Base-by-base conservation (phyloP, 345 rosid genomes). In the Hypericum perforatum region DNA sequence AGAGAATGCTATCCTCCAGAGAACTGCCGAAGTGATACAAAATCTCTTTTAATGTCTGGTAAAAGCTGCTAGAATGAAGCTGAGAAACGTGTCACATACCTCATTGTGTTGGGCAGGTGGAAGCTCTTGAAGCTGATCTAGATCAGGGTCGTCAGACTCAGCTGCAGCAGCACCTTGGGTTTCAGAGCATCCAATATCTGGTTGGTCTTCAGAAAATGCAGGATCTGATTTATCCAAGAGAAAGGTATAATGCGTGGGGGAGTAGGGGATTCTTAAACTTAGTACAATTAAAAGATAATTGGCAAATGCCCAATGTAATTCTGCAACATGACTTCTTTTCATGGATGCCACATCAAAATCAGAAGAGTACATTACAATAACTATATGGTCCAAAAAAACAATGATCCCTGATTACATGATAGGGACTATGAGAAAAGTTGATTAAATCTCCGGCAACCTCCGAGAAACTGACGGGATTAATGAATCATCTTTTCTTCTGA, bases 31-130 rank as follows among this genome's bases (percentile, higher is more conserved):
- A 58, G 36, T 41, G 29, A 16, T 32, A 62, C 37, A 8, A 13
- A 63, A 57, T 29, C 0, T 29, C 42, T 7, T 43, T 10, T 52
- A 41, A 39, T 22, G 43, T 44, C 51, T 37, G 9, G 32, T 37
- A 13, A 40, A 61, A 39, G 41, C 32, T 22, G 32, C 32, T 56
- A 52, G 39, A 13, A 37, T 39, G 39, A 45, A 39, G 29, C 37
- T 41, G 22, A 46, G 6, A 12, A 13, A 9, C 0, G 15, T 6
- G 2, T 32, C 50, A 46, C 50, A 37, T 29, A 78, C 78, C 76
- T 75, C 64, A 41, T 51, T 58, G 15, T 48, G 68, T 55, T 54
- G 66, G 32, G 49, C 67, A 32, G 48, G 11, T 39, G 49, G 36
- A 41, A 36, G 36, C 12, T 16, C 55, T 43, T 43, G 37, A 7